Evolutionary conservation across 139 green algal species (phyloP).

Genomic region (Auxenochlorella pyrenoidosa): DNA sequence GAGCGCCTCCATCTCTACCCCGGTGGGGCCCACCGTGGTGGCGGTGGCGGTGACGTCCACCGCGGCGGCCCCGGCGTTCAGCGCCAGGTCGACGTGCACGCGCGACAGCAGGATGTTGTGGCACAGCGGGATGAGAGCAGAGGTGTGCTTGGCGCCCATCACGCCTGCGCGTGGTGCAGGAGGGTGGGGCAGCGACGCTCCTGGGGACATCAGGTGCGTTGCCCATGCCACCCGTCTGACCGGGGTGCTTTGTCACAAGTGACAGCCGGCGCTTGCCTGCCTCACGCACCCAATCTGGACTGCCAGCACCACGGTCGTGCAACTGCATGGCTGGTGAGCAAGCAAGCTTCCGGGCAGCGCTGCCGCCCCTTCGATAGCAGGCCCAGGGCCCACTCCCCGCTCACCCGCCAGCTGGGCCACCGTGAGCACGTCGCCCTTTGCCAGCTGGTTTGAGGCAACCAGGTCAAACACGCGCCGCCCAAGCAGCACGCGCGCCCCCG

Average conservation of each 20-base stretch:
- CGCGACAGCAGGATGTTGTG: slow-evolving; percentile 80
- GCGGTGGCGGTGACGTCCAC: slow-evolving; percentile 71
- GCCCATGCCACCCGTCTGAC: too few relatives aligned
- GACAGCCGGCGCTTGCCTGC: too few relatives aligned
- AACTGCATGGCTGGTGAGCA: too few relatives aligned
- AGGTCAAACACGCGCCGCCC: slow-evolving; percentile 67
- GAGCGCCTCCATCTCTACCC: slow-evolving; percentile 99
- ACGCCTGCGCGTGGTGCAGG: slow-evolving; percentile 70
- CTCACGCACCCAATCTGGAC: neutral
- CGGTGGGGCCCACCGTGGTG: slow-evolving; percentile 70
- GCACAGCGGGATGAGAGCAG: slow-evolving; percentile 89
- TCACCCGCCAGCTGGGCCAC: slow-evolving; percentile 82
- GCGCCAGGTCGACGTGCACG: slow-evolving; percentile 73
- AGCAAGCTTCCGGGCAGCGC: too few relatives aligned
- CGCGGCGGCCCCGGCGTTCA: slow-evolving; percentile 52
- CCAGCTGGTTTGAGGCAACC: slow-evolving; percentile 74
- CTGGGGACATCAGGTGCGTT: too few relatives aligned
- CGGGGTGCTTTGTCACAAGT: too few relatives aligned
- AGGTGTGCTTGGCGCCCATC: slow-evolving; percentile 90
- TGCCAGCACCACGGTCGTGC: neutral
- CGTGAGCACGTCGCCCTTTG: slow-evolving; percentile 92
- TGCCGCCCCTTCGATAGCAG: neutral
- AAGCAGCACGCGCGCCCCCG: slow-evolving; percentile 76
- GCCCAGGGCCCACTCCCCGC: neutral
- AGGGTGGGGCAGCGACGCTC: neutral